Evolutionary conservation across 192 early-diverging fungal genomes (phyloP).

Genomic region (Helicostylum pulchrum): DNA sequence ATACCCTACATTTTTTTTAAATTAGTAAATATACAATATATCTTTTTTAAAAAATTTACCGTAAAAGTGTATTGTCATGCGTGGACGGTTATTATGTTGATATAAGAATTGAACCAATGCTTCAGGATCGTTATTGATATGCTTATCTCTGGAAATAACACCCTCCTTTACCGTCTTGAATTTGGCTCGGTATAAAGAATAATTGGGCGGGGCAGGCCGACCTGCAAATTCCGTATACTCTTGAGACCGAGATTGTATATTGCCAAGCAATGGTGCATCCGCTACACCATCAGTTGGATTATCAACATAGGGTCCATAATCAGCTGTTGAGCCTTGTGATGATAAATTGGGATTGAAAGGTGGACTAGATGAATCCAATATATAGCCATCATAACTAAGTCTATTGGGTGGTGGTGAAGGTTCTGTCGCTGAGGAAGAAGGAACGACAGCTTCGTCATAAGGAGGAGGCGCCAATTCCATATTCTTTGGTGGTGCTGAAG

Average conservation of each 20-base stretch:
- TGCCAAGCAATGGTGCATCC: background rate
- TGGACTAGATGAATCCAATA: slow-evolving; percentile 3
- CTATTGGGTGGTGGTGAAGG: background rate
- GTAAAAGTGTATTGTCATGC: slow-evolving; percentile 30
- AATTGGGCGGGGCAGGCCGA: slow-evolving; percentile 26
- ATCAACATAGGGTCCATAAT: background rate
- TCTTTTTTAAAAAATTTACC: slow-evolving; percentile 7
- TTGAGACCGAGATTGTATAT: background rate
- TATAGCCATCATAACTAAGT: slow-evolving; percentile 9
- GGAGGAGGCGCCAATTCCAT: background rate
- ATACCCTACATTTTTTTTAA: slow-evolving; percentile 21
- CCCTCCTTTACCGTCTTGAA: slow-evolving; percentile 18
- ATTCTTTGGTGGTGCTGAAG: slow-evolving; percentile 1
- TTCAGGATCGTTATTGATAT: slow-evolving; percentile 35
- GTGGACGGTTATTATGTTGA: slow-evolving; percentile 29
- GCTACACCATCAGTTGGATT: background rate
- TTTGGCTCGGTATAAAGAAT: slow-evolving; percentile 29
- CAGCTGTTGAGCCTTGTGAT: background rate
- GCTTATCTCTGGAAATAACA: slow-evolving; percentile 31
- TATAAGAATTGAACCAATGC: slow-evolving; percentile 32
- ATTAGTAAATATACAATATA: background rate
- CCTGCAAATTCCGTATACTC: background rate
- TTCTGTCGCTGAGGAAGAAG: background rate
- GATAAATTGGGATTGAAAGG: slow-evolving; percentile 3
- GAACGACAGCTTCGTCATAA: slow-evolving; percentile 12